These are phyloP conservation scores for Nematodospora anomalae DNA, from an alignment of 1,139 yeast species.

Conservation along the genomic window DNA sequence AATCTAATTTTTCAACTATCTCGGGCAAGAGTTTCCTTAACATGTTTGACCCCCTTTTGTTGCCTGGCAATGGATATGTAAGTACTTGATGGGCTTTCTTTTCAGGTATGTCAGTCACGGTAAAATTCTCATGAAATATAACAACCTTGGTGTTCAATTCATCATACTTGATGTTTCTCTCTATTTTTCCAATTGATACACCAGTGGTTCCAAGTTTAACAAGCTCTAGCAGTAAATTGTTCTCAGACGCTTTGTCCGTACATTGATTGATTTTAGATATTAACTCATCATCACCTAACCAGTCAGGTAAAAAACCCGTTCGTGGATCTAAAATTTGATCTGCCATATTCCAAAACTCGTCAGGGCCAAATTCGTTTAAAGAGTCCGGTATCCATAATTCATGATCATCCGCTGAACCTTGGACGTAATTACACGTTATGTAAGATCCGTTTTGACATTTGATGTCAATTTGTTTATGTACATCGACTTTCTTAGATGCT, in stretches of 20 bases:
- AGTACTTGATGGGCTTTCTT: constrained; percentile 9
- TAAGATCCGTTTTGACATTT: constrained; percentile 5
- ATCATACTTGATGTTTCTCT: constrained; percentile 17
- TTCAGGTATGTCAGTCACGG: constrained; percentile 23
- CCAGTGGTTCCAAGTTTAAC: constrained; percentile 23
- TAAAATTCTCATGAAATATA: constrained; percentile 25
- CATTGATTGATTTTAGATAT: constrained; percentile 16
- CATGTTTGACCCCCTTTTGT: constrained; percentile 64
- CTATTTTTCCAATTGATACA: constrained; percentile 31
- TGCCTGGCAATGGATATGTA: constrained; percentile 36
- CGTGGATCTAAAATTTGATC: constrained; percentile 27
- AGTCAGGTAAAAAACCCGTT: constrained; percentile 34
- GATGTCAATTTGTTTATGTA: constrained; percentile 10
- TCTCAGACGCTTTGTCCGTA: constrained; percentile 7
- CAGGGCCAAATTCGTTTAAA: constrained; percentile 45
- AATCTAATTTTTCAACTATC: constrained; percentile 26
- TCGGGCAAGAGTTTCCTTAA: constrained; percentile 46
- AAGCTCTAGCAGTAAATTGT: constrained; percentile 6
- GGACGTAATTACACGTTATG: constrained; percentile 55
- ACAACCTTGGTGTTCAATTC: constrained; percentile 20
- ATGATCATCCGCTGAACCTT: constrained; percentile 94
- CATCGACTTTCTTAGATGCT: constrained; percentile 53
- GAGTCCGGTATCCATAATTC: constrained; percentile 72
- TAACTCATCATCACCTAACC: constrained; percentile 30
- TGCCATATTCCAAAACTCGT: constrained; percentile 55